These are phyloP conservation scores for Euphorbia schlechtendalii DNA, from an alignment of 441 rosid genomes.

Conservation along the genomic window DNA sequence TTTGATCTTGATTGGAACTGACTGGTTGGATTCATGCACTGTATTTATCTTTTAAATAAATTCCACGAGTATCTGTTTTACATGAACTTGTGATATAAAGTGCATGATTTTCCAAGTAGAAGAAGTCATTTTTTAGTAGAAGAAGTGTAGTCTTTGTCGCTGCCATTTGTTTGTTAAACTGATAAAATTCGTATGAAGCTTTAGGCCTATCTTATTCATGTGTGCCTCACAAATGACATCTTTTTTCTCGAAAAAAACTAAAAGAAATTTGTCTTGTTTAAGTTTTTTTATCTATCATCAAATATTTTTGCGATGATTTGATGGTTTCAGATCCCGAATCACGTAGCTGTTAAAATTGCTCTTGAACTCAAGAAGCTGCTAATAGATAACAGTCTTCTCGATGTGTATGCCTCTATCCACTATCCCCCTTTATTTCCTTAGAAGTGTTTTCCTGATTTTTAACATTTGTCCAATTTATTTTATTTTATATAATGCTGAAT, in stretches of 20 bases:
- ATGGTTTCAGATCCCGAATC: slow-evolving; percentile 69
- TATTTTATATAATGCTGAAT: slow-evolving; percentile 8
- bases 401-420: slow-evolving; percentile 77
- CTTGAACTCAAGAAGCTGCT: slow-evolving; percentile 96
- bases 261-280: not conserved
- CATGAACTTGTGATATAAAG: not conserved
- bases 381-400: slow-evolving; percentile 96
- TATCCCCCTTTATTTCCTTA: slow-evolving; percentile 1
- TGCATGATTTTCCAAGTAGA: not conserved
- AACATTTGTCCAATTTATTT: no score
- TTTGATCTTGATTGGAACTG: no score
- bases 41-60: not conserved
- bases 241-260: no score
- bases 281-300: not conserved
- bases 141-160: not conserved
- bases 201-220: not conserved
- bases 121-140: no score
- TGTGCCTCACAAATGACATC: no score
- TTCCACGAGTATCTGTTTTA: no score
- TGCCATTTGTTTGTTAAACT: not conserved
- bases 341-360: slow-evolving; percentile 86
- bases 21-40: not conserved
- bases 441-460: no score
- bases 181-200: not conserved
- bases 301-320: not conserved